Conservation (phyloP, 1,284 basidiomycete genomes). For the Leccinum subrobustum region DNA sequence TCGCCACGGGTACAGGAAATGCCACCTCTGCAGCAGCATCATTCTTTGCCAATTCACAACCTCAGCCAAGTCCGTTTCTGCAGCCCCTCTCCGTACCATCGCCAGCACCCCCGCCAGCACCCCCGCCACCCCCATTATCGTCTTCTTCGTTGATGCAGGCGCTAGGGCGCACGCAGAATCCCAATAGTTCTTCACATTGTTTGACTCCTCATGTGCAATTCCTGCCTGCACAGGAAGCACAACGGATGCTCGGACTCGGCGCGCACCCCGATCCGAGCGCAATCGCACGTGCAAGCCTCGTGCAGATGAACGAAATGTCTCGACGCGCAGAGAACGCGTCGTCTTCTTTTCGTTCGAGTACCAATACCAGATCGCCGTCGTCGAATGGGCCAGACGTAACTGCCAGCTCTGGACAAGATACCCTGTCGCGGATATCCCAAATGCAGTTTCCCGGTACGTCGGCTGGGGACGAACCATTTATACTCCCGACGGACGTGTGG, state of each 20-base stretch:
- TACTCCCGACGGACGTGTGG: conserved; percentile 36
- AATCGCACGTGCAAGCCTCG: conserved; percentile 57
- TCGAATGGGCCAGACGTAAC: conserved; percentile 21
- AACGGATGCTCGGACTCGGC: conserved; percentile 51
- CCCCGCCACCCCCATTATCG: conserved; percentile 5
- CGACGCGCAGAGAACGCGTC: conserved; percentile 50
- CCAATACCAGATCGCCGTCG: conserved; percentile 17
- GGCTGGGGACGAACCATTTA: conserved; percentile 38
- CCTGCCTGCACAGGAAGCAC: conserved; percentile 57
- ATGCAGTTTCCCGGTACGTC: conserved; percentile 27
- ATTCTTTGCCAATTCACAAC: conserved; percentile 20
- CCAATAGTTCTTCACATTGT: conserved; percentile 9
- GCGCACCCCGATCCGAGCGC: conserved; percentile 42
- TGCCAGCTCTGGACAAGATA: conserved; percentile 8
- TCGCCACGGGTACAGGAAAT: conserved; percentile 19
- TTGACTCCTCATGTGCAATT: conserved; percentile 38
- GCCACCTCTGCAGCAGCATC: conserved; percentile 14
- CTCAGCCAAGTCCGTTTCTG: conserved; percentile 33
- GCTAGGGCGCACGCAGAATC: conserved; percentile 18
- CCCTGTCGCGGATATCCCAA: conserved; percentile 25
- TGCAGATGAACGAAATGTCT: conserved; percentile 76
- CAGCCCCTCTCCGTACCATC: conserved; percentile 21
- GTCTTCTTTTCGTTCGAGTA: conserved; percentile 34
- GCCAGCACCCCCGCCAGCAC: conserved; percentile 10
- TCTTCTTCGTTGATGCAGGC: conserved; percentile 31